phyloP scores from a whole-genome alignment of 2,329 filamentous ascomycete species.

The Fusarium subtropicale region DNA sequence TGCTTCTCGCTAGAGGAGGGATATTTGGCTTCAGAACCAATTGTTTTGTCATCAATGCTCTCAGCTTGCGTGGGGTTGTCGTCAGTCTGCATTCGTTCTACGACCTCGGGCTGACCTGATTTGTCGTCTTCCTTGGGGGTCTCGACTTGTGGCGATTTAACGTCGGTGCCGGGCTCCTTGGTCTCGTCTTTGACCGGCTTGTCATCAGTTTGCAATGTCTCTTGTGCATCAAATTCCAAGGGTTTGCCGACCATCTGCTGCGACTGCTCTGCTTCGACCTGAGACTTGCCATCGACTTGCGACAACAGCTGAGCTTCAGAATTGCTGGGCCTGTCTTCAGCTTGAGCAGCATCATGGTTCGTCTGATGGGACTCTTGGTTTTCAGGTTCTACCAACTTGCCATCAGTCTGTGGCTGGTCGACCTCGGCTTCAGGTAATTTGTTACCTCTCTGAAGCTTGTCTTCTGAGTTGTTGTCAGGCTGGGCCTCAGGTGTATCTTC shows the following conservation, averaged over 20 bases:
- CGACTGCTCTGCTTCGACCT: background rate
- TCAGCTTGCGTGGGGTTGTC: background rate
- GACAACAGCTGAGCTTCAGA: background rate
- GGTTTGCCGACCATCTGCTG: background rate
- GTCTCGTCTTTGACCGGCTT: background rate
- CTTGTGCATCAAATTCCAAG: background rate
- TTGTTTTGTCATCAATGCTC: background rate
- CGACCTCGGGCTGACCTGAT: background rate
- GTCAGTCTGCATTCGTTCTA: slow-evolving; percentile 4
- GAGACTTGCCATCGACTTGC: background rate
- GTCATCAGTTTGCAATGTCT: background rate
- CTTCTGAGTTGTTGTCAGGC: background rate
- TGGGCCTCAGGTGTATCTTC: background rate
- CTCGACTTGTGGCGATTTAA: background rate
- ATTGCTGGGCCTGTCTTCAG: background rate
- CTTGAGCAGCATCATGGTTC: background rate
- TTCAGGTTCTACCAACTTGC: background rate
- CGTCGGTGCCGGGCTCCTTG: background rate
- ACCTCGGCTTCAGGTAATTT: no score
- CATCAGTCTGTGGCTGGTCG: background rate
- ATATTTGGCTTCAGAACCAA: background rate
- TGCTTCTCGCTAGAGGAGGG: background rate
- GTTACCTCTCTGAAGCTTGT: background rate
- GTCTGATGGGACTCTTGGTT: background rate
- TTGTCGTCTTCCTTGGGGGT: background rate